Evolutionary conservation across 345 rosid genomes (phyloP), one percentile per base, ranked within the genome.

Genomic region (Gossypium stocksii): DNA sequence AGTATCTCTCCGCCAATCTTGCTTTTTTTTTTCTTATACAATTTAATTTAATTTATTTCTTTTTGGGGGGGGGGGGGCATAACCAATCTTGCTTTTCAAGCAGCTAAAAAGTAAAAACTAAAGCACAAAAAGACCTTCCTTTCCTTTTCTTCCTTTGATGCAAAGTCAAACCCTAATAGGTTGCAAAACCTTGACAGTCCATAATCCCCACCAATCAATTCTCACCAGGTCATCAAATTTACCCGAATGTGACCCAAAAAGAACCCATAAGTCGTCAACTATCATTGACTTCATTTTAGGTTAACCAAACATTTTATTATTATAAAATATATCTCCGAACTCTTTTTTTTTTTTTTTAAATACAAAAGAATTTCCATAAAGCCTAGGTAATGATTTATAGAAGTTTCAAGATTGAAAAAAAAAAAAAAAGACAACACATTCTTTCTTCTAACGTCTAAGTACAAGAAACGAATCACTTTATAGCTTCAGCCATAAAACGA

Each of bases 381-480:
- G 41, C 41, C 41, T 34, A 22, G 70, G 10, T 15, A 15, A 61
- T 27, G 14, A 27, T 12, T 59, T 23, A 59, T 59, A 15, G 63
- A 59, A 23, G 38, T 59, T 23, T 27, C 17, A 22, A 58, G 4
- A 14, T 22, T 34, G 41, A 13, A 22, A 29, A 8, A 22, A 14
- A 23, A 56, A 19, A 20, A 19, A 2, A 20, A 20, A 20, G 15
- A 20, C 29, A 56, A 25, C 15, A 63, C 46, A 57, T 38, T 59
- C 62, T 54, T 66, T 43, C 2, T 16, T 38, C 4, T 2, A 2
- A 7, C 7, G 9, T 56, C 41, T 9, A 64, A 43, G 57, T 16
- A 38, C 76, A 83, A 63, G 84, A 38, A 78, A 80, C 67, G 86
- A 76, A 80, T 75, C 69, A 43, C 23, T 45, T 43, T 49, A 7